Percentiles rank a stretch among this genome's conserved stretches.
Evolutionary conservation across 495 filamentous ascomycete species (phyloP).

Genomic region (Neurospora sp.): DNA sequence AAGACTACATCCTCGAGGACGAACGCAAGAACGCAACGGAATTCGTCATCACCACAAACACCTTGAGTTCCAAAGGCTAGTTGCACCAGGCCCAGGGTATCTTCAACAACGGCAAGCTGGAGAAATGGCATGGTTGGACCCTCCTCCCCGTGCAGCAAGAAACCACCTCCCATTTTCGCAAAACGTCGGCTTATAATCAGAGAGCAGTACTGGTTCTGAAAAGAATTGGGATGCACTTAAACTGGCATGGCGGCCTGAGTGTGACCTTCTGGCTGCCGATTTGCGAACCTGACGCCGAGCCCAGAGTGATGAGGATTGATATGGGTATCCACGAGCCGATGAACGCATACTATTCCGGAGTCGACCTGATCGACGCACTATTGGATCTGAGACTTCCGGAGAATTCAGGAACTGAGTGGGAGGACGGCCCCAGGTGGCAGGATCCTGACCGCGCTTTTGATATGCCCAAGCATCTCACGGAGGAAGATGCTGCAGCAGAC

Average conservation of each 20-base stretch:
- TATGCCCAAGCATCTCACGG: not conserved
- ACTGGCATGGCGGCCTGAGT: not conserved
- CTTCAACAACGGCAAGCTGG: not conserved
- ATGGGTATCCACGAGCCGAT: not conserved
- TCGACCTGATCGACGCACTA: not conserved
- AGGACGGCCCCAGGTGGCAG: not conserved
- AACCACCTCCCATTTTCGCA: not conserved
- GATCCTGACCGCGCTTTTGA: not conserved
- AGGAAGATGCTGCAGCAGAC: not conserved
- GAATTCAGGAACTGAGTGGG: not conserved
- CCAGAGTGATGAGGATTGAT: not conserved
- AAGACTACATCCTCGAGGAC: not conserved
- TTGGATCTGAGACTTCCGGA: not conserved
- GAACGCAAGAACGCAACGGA: not conserved
- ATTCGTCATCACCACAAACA: not conserved
- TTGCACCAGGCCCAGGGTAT: slow-evolving; percentile 1
- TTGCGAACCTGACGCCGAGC: not conserved
- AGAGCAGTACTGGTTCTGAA: not conserved
- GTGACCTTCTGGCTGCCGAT: not conserved
- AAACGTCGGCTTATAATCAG: not conserved
- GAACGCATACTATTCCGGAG: not conserved
- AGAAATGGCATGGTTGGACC: not conserved
- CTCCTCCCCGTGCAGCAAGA: not conserved
- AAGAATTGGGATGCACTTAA: not conserved
- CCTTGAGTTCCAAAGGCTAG: not conserved